Base-by-base conservation (phyloP, 306 rosid genomes). In the Psophocarpus tetragonolobus region DNA sequence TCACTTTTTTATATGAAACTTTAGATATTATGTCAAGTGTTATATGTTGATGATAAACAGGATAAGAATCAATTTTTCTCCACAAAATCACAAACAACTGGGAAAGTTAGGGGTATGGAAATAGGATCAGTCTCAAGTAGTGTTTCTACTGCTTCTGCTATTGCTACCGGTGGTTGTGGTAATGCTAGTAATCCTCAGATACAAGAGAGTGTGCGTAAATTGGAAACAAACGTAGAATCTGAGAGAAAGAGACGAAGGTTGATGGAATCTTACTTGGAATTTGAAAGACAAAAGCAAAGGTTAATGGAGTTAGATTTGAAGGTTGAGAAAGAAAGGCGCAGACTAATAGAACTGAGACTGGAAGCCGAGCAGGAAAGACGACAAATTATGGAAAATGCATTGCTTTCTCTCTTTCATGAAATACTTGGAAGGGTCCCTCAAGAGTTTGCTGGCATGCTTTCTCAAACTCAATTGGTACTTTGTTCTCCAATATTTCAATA, bases 191-290 rank as follows among this genome's bases (percentile, higher is more conserved):
- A 75, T 75, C 80, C 51, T 51, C 27, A 20, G 27, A 18, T 51
- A 51, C 58, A 18, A 20, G 26, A 51, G 13, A 51, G 63, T 13
- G 13, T 15, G 36, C 30, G 35, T 27, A 75, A 75, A 17, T 75
- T 75, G 63, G 72, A 62, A 7, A 62, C 20, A 32, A 29, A 29
- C 38, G 44, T 61, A 4, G 72, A 62, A 62, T 75, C 33, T 12
- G 58, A 51, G 27, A 51, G 27, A 51, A 51, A 20, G 4, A 51
- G 26, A 20, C 58, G 1, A 51, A 51, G 58, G 5, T 0, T 18
- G 58, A 51, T 51, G 58, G 58, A 47, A 47, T 47, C 53, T 47
- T 15, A n/a, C 53, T 47, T 47, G 53, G 8, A 51, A 6, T 51
- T 51, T 20, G 27, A 51, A 51, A 11, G 0, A 51, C 58, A 20